Conservation (phyloP, 495 filamentous ascomycete genomes). For the Penicilliopsis zonata region DNA sequence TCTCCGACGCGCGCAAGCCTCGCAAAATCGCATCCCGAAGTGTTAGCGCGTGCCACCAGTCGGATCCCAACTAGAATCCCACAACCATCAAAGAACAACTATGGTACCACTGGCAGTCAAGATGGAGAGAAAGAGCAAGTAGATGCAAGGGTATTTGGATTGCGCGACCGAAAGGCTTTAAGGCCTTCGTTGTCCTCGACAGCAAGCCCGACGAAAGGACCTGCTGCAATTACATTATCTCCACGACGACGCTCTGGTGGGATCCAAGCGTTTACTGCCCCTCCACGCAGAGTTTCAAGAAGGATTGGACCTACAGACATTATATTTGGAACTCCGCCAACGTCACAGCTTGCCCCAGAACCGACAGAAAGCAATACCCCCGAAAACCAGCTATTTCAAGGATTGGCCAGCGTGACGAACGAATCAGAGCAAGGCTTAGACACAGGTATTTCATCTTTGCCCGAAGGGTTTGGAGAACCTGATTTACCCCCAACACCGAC, state of each 20-base stretch:
- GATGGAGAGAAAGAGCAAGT: slow-evolving; percentile 10
- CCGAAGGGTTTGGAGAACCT: slow-evolving; percentile 41
- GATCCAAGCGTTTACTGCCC: slow-evolving; percentile 28
- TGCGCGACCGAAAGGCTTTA: slow-evolving; percentile 24
- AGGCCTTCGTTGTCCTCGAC: slow-evolving; percentile 24
- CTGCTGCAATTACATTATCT: slow-evolving; percentile 18
- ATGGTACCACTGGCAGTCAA: slow-evolving; percentile 7
- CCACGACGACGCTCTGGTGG: slow-evolving; percentile 21
- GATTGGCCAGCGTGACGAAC: slow-evolving; percentile 23
- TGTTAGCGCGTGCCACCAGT: slow-evolving; percentile 36
- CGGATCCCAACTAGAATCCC: slow-evolving; percentile 15
- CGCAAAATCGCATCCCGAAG: slow-evolving; percentile 49
- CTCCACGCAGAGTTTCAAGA: slow-evolving; percentile 27
- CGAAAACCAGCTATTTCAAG: slow-evolving; percentile 28
- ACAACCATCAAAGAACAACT: slow-evolving; percentile 8
- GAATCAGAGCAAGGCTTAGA: slow-evolving; percentile 10
- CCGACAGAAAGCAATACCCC: slow-evolving; percentile 14
- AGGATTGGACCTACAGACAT: slow-evolving; percentile 32
- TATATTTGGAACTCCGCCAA: slow-evolving; percentile 26
- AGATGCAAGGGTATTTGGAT: slow-evolving; percentile 16
- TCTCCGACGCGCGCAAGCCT: slow-evolving; percentile 55
- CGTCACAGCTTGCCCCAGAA: slow-evolving; percentile 16
- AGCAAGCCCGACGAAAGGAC: slow-evolving; percentile 22
- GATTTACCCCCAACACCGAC: slow-evolving; percentile 62
- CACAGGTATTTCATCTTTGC: slow-evolving; percentile 17